Conservation (phyloP, 106 monocot genomes). For the Platanthera zijinensis region DNA sequence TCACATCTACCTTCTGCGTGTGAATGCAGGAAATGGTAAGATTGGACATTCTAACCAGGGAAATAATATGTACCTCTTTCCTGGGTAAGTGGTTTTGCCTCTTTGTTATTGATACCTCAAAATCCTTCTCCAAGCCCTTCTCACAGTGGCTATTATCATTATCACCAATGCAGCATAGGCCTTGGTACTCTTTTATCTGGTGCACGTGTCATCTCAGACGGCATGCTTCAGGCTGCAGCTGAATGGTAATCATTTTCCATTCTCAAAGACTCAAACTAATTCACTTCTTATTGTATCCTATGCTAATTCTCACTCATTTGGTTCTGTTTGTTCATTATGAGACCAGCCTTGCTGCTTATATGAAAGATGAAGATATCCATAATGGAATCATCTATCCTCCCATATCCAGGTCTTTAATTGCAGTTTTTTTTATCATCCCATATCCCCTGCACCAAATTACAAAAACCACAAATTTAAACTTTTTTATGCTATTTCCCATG, state of each 20-base stretch:
- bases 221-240: conserved; percentile 97
- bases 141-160: neutral
- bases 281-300: neutral
- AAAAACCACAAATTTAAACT: neutral
- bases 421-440: neutral
- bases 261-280: neutral
- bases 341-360: conserved; percentile 81
- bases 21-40: conserved; percentile 69
- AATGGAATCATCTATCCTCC: conserved; percentile 86
- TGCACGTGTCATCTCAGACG: conserved; percentile 83
- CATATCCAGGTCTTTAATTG: conserved; percentile 63
- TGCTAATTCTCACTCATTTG: conserved; percentile 1
- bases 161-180: conserved; percentile 53
- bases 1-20: neutral
- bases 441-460: neutral
- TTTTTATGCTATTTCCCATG: too few species aligned
- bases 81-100: conserved; percentile 51
- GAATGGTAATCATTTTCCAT: conserved; percentile 51
- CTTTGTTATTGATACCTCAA: neutral
- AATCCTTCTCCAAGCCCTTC: neutral
- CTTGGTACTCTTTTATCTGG: conserved; percentile 95
- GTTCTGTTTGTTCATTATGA: neutral
- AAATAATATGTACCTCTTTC: conserved; percentile 98
- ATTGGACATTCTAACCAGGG: conserved; percentile 93
- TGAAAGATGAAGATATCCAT: conserved; percentile 89